Percentiles rank a stretch among this genome's conserved stretches.
Conservation (phyloP, 2,329 filamentous ascomycete species). For the Phyllosticta citribraziliensis region DNA sequence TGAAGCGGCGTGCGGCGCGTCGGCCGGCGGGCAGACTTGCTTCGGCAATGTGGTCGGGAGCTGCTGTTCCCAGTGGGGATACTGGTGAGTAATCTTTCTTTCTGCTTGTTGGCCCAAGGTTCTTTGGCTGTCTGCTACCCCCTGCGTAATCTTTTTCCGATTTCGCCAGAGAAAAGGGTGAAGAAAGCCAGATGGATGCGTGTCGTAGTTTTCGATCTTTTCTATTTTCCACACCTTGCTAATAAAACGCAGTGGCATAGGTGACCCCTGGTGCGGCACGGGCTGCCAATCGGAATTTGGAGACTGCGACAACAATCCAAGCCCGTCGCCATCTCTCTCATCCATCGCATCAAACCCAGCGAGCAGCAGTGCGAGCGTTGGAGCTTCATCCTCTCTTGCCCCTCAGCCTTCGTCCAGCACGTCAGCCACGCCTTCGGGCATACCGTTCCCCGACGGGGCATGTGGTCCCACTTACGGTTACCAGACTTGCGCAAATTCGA, state of each 20-base stretch:
- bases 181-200: too few relatives aligned
- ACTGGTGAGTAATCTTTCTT: background rate
- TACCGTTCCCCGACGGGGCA: background rate
- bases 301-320: background rate
- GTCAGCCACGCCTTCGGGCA: background rate
- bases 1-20: background rate
- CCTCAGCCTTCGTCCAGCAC: too few relatives aligned
- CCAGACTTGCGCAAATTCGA: background rate
- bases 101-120: background rate
- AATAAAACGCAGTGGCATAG: background rate
- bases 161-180: too few relatives aligned
- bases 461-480: background rate
- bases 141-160: too few relatives aligned
- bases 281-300: constrained; percentile 1
- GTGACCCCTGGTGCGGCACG: background rate
- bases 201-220: background rate
- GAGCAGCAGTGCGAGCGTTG: background rate
- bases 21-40: background rate
- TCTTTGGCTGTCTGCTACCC: background rate
- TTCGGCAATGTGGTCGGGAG: background rate
- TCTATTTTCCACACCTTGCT: too few relatives aligned
- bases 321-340: background rate
- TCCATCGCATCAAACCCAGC: background rate
- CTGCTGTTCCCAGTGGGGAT: background rate
- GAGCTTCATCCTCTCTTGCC: background rate